Evolutionary conservation across 169 alveolate genomes (phyloP), one percentile per base, ranked within the genome.

Genomic region (Plasmodium yoelii): DNA sequence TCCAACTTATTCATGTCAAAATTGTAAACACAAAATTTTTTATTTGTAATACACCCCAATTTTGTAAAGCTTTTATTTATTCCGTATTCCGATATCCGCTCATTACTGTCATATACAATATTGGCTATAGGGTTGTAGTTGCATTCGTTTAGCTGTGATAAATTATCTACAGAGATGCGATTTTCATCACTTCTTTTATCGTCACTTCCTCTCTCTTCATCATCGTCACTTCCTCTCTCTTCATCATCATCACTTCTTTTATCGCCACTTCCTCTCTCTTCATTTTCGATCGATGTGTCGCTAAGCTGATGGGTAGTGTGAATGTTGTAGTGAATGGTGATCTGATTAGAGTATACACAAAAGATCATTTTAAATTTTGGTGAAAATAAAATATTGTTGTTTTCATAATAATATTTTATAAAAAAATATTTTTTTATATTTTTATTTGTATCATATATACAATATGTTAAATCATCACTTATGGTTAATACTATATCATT

Each of bases 401-500:
- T 65, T 42, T 39, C 26, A 19, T 22, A 39, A 8, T 28, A 47
- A 46, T 67, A 34, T 4, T 28, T 26, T n/a, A 82, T 67, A 9
- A 55, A n/a, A 18, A 51, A 46, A 19, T 67, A 82, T 9, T n/a
- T 82, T 15, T 69, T 65, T 7, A 9, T 1, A 42, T 34, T 26
- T 22, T 65, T 65, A 1, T 10, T 5, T 1, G 39, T 46, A 24
- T 68, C 71, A 46, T 67, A 18, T n/a, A 46, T 42, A 44, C 82
- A 82, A 59, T 67, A 67, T 9, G 73, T 53, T 59, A 67, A 42
- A 49, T 82, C 90, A n/a, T 82, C 90, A 55, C 90, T 82, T 10
- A 82, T 56, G 0, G 64, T 82, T 39, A 82, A 7, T 0, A 82
- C 6, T 1, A 9, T 0, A 10, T 47, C 55, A 19, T 44, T 39